A percentile compares a stretch with the other conserved stretches of the same genome.
Evolutionary conservation across 768 basidiomycete species (phyloP).

Genomic region (Kockovaella imperatae): DNA sequence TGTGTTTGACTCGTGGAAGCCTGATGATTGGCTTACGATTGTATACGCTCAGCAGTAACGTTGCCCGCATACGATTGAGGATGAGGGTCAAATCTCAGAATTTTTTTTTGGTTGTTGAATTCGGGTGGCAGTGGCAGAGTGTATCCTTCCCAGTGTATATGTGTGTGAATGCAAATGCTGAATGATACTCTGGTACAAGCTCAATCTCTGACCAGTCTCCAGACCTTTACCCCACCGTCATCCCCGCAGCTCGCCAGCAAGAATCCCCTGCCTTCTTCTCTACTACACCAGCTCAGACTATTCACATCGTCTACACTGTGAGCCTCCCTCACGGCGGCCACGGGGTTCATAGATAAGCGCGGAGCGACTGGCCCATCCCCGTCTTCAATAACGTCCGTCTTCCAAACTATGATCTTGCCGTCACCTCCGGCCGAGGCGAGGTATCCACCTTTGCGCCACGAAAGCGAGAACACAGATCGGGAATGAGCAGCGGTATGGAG

Average conservation of each 20-base stretch:
- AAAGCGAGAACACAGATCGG: constrained; percentile 27
- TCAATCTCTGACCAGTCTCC: constrained; percentile 49
- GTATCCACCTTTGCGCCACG: constrained; percentile 54
- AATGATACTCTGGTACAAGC: neutral
- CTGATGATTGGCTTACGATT: too few species aligned
- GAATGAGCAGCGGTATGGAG: constrained; percentile 29
- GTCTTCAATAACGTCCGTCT: constrained; percentile 31
- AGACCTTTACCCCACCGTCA: constrained; percentile 74
- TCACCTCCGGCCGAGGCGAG: constrained; percentile 80
- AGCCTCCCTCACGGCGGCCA: constrained; percentile 57
- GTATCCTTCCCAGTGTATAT: neutral
- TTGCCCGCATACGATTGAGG: too few species aligned
- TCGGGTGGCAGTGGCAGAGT: too few species aligned
- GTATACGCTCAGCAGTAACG: too few species aligned
- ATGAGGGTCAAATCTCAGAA: too few species aligned
- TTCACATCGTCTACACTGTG: constrained; percentile 85
- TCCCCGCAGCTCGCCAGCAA: constrained; percentile 77
- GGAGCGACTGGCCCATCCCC: neutral
- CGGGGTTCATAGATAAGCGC: constrained; percentile 39
- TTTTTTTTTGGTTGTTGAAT: too few species aligned
- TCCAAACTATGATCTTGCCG: constrained; percentile 73
- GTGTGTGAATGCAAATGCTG: neutral
- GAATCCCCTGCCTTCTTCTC: constrained; percentile 52
- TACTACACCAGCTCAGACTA: constrained; percentile 70
- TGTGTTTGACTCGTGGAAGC: too few species aligned